A percentile compares a stretch with the other conserved stretches of the same genome.
Conservation (phyloP, 192 early-diverging fungal genomes). For the Linnemannia elongata region DNA sequence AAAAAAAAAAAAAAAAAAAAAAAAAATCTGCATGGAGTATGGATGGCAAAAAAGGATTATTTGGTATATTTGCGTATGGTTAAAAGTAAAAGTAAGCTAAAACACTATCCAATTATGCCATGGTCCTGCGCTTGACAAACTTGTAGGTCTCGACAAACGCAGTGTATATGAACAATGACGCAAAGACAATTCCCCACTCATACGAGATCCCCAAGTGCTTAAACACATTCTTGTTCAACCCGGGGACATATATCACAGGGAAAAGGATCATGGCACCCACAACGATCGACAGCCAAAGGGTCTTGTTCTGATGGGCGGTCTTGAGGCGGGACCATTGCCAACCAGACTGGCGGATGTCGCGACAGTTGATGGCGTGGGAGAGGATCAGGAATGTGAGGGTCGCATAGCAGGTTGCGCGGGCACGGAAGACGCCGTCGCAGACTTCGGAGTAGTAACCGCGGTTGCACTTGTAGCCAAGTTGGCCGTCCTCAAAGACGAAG, state of each 20-base stretch:
- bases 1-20: too few relatives aligned
- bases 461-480: conserved; percentile 72
- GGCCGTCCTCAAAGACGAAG: conserved; percentile 71
- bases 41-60: too few relatives aligned
- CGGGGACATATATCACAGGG: conserved; percentile 44
- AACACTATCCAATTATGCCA: conserved; percentile 5
- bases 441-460: conserved; percentile 4
- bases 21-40: too few relatives aligned
- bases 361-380: conserved; percentile 85
- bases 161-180: conserved; percentile 27
- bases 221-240: conserved; percentile 54
- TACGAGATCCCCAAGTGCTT: conserved; percentile 41
- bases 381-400: conserved; percentile 79
- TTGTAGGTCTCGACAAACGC: conserved; percentile 50
- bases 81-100: too few relatives aligned
- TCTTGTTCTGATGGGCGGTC: conserved; percentile 42
- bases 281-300: conserved; percentile 66
- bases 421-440: conserved; percentile 78
- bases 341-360: conserved; percentile 72
- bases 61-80: too few relatives aligned
- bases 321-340: conserved; percentile 56
- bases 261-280: conserved; percentile 61
- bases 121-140: conserved; percentile 47
- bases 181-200: conserved; percentile 46
- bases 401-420: conserved; percentile 80